Percentiles rank a stretch among this genome's conserved stretches.
Evolutionary conservation across 148 eudicot genomes (phyloP).

Genomic region (Polygonum maritimum): DNA sequence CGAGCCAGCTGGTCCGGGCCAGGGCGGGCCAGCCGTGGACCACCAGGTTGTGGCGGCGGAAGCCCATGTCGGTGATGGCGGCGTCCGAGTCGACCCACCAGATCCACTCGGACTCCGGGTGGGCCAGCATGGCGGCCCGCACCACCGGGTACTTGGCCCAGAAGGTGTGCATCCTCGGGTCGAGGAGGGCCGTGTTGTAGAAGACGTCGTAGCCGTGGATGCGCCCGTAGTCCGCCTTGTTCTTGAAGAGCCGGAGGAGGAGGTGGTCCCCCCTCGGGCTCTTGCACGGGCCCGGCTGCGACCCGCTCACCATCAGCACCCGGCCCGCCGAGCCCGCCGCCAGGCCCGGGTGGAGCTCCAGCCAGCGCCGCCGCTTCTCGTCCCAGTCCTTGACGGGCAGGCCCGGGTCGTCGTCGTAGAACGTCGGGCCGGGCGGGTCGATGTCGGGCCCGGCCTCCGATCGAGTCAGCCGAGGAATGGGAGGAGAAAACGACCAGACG

Average conservation of each 20-base stretch:
- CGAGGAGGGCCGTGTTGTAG: constrained; percentile 63
- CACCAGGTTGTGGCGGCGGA: constrained; percentile 47
- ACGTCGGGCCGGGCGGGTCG: constrained; percentile 38
- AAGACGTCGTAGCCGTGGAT: constrained; percentile 72
- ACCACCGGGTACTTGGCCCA: constrained; percentile 84
- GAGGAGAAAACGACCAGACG: constrained; percentile 30
- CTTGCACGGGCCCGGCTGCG: constrained; percentile 68
- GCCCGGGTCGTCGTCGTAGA: constrained; percentile 50
- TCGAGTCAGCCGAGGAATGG: neutral
- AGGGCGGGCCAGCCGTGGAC: constrained; percentile 50
- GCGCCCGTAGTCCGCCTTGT: constrained; percentile 87
- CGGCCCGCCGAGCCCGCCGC: constrained; percentile 21
- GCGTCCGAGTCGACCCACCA: constrained; percentile 99
- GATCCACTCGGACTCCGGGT: constrained; percentile 95
- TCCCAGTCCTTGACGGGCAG: constrained; percentile 57
- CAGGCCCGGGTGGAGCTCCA: constrained; percentile 35
- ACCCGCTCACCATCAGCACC: constrained; percentile 60
- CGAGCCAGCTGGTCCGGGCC: constrained; percentile 61
- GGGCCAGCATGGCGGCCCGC: constrained; percentile 86
- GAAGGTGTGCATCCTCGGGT: constrained; percentile 47
- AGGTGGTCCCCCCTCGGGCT: constrained; percentile 62
- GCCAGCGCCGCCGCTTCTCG: constrained; percentile 55
- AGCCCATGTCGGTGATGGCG: constrained; percentile 84
- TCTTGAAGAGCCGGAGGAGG: constrained; percentile 58
- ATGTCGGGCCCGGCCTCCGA: constrained; percentile 7